phyloP scores from a whole-genome alignment of 2,329 filamentous ascomycete genomes.

The Dothiorella sarmentorum region DNA sequence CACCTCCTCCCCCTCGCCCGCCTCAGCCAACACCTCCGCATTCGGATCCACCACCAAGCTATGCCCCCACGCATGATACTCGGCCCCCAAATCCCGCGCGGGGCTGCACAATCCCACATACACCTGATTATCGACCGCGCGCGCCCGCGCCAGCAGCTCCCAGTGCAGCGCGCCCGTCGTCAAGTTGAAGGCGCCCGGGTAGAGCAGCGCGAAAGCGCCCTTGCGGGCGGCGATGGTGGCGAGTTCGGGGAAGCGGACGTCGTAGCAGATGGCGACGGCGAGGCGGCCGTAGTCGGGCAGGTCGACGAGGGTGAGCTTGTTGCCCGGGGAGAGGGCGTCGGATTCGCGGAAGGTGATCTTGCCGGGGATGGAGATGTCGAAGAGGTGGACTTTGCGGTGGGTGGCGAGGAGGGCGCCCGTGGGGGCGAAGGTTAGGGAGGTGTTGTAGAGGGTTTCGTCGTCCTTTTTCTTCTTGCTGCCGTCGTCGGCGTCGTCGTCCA shows the following conservation, averaged over 20 bases:
- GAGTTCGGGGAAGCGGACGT: constrained; percentile 92
- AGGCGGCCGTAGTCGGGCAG: constrained; percentile 85
- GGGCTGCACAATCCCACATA: constrained; percentile 93
- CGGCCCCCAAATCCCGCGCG: constrained; percentile 70
- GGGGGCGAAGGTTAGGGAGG: constrained; percentile 77
- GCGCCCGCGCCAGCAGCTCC: constrained; percentile 74
- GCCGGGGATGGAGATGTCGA: constrained; percentile 96
- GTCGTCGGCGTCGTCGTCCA: neutral
- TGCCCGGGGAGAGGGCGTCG: constrained; percentile 81
- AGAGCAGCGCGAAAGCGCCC: constrained; percentile 83
- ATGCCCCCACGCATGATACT: constrained; percentile 90
- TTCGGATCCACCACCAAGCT: constrained; percentile 85
- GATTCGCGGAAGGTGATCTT: constrained; percentile 90
- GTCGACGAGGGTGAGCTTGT: constrained; percentile 80
- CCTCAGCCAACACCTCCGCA: constrained; percentile 74
- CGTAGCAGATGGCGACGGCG: constrained; percentile 92
- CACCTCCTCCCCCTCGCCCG: constrained; percentile 73
- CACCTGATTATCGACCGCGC: constrained; percentile 90
- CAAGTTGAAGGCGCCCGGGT: constrained; percentile 95
- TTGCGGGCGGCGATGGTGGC: constrained; percentile 82
- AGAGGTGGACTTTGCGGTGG: constrained; percentile 92
- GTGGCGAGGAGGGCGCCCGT: constrained; percentile 75
- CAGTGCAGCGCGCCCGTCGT: constrained; percentile 93
- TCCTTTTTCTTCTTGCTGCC: neutral
- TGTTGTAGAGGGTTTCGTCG: constrained; percentile 72